These are phyloP conservation scores for Peniophora sp. DNA, from an alignment of 1,284 basidiomycete genomes.

Conservation along the genomic window DNA sequence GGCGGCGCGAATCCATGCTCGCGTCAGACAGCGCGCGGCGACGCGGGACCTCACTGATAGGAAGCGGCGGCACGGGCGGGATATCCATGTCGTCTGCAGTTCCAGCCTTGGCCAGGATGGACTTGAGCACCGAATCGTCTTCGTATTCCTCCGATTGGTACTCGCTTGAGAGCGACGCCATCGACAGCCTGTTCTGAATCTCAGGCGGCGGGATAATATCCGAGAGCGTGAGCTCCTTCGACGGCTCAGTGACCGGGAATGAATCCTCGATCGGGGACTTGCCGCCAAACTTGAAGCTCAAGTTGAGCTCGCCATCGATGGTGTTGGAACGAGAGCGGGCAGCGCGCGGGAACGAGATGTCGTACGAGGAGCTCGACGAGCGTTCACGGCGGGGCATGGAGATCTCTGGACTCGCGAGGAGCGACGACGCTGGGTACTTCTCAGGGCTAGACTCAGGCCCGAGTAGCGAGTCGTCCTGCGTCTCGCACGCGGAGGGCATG, in stretches of 20 bases:
- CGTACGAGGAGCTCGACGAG: neutral
- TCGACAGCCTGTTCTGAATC: conserved; percentile 41
- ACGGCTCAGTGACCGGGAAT: conserved; percentile 12
- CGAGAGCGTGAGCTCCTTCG: conserved; percentile 47
- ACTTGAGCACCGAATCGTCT: conserved; percentile 51
- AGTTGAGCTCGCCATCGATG: conserved; percentile 47
- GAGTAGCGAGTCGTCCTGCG: conserved; percentile 17
- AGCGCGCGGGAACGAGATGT: conserved; percentile 15
- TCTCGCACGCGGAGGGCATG: conserved; percentile 4
- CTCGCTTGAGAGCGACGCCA: conserved; percentile 24
- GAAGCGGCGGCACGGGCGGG: neutral
- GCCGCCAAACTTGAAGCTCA: conserved; percentile 67
- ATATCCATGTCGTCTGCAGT: conserved; percentile 7
- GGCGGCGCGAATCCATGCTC: conserved; percentile 23
- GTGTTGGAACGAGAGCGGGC: conserved; percentile 39
- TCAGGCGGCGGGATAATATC: conserved; percentile 66
- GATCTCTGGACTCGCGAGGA: conserved; percentile 12
- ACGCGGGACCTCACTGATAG: conserved; percentile 21
- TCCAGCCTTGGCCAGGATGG: conserved; percentile 44
- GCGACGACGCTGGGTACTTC: neutral
- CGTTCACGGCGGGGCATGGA: conserved; percentile 2
- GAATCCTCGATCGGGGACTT: conserved; percentile 21
- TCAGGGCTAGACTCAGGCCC: conserved; percentile 12
- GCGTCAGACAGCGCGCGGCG: conserved; percentile 36
- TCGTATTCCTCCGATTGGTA: conserved; percentile 31